phyloP scores from a whole-genome alignment of 208 protist genomes.

The Wallacemonas sp. region DNA sequence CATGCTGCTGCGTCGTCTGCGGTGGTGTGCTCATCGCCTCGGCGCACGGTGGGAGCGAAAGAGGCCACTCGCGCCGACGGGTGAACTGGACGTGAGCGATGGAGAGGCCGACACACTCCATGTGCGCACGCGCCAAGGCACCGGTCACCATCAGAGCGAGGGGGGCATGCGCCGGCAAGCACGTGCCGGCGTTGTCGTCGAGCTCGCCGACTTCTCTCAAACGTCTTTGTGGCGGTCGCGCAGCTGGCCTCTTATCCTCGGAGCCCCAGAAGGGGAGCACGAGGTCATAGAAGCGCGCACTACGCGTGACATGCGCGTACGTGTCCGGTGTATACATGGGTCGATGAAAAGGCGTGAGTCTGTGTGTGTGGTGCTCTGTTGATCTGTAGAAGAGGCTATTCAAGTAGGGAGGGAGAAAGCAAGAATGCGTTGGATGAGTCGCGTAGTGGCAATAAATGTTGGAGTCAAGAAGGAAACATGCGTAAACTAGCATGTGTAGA shows the following conservation, averaged over 20 bases:
- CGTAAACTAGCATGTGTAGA: no score
- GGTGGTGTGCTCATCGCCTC: conserved; percentile 11
- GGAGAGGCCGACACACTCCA: neutral
- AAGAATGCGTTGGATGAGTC: no score
- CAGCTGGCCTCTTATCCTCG: neutral
- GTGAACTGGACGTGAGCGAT: neutral
- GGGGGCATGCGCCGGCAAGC: neutral
- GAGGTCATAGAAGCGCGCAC: neutral
- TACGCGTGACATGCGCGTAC: neutral
- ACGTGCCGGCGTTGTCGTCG: neutral
- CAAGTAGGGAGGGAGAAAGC: no score
- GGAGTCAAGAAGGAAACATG: no score
- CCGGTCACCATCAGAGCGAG: neutral
- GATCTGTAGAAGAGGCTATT: no score
- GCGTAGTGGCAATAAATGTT: no score
- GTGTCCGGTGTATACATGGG: neutral
- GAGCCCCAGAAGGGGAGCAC: neutral
- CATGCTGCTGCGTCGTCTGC: neutral
- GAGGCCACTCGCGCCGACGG: neutral
- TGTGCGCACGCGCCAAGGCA: neutral
- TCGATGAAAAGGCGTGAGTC: no score
- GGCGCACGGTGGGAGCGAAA: neutral
- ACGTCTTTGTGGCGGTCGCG: neutral
- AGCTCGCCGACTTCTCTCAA: neutral
- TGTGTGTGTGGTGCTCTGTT: no score